These are phyloP conservation scores for Cryptococcus deneoformans DNA, from an alignment of 1,284 basidiomycete genomes.

Conservation along the genomic window DNA sequence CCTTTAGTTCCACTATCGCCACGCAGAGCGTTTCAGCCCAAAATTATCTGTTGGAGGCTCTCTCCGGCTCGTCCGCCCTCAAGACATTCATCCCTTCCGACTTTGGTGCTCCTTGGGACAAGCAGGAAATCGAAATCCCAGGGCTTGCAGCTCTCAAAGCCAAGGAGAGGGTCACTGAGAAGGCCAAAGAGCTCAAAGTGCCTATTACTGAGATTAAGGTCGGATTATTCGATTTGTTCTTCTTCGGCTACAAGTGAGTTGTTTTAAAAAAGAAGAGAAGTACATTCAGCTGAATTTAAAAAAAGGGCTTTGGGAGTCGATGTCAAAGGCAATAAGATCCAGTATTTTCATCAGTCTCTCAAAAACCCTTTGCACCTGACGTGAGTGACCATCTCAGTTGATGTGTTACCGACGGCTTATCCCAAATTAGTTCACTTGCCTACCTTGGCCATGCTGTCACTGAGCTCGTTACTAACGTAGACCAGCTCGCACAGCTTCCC, in stretches of 20 bases:
- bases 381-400: constrained; percentile 2
- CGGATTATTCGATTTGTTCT: constrained; percentile 10
- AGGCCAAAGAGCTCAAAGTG: constrained; percentile 10
- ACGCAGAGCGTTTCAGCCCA: constrained; percentile 4
- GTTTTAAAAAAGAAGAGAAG: too few relatives aligned
- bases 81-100: constrained; percentile 22
- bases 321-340: constrained; percentile 5
- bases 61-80: constrained; percentile 9
- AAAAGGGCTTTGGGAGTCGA: constrained; percentile 5
- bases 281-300: neutral
- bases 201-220: constrained; percentile 9
- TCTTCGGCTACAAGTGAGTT: constrained; percentile 11
- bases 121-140: constrained; percentile 8
- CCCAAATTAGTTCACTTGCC: constrained; percentile 1
- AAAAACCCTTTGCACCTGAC: constrained; percentile 8
- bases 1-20: constrained; percentile 14
- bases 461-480: constrained; percentile 4
- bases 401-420: neutral
- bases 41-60: constrained; percentile 11
- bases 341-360: constrained; percentile 5
- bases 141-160: constrained; percentile 3
- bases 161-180: constrained; percentile 9
- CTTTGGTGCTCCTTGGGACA: constrained; percentile 17
- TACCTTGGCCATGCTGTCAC: constrained; percentile 10
- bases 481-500: neutral